A percentile compares a stretch with the other conserved stretches of the same genome.
phyloP scores from a whole-genome alignment of 495 filamentous ascomycete genomes.

The Aspergillus affinis region DNA sequence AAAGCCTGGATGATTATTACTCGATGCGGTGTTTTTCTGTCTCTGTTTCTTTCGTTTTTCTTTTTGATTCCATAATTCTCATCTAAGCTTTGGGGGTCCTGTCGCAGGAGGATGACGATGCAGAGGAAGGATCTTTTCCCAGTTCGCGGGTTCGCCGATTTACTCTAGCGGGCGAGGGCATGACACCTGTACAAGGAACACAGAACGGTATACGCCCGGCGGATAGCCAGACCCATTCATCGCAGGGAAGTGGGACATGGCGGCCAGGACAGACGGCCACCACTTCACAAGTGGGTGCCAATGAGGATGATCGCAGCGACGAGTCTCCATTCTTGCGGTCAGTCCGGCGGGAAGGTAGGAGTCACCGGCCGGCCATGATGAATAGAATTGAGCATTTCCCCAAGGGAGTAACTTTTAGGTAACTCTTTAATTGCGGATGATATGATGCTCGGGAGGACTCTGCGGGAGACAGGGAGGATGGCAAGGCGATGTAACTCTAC shows the following conservation, averaged over 20 bases:
- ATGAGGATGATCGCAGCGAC: too few relatives aligned
- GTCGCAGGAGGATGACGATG: slow-evolving; percentile 2
- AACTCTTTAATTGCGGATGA: not conserved
- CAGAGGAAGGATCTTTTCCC: slow-evolving; percentile 1
- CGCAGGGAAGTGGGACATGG: not conserved
- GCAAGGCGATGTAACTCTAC: not conserved
- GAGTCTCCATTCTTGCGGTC: not conserved
- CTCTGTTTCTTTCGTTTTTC: too few relatives aligned
- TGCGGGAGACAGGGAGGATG: too few relatives aligned
- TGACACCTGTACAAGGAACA: not conserved
- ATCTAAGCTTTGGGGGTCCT: slow-evolving; percentile 1
- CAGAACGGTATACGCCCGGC: not conserved
- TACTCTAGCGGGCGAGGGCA: too few relatives aligned
- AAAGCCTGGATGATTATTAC: not conserved
- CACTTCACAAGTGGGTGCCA: too few relatives aligned
- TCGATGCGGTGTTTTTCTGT: not conserved
- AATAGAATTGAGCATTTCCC: not conserved
- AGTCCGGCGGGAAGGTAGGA: not conserved
- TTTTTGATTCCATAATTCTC: too few relatives aligned
- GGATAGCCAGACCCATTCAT: not conserved
- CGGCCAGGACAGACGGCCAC: too few relatives aligned
- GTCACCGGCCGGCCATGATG: too few relatives aligned
- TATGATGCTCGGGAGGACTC: too few relatives aligned
- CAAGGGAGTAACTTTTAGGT: not conserved
- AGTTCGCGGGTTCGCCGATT: too few relatives aligned